Evolutionary conservation across 805 yeast species (phyloP).

Genomic region (Cephaloascus fragrans): DNA sequence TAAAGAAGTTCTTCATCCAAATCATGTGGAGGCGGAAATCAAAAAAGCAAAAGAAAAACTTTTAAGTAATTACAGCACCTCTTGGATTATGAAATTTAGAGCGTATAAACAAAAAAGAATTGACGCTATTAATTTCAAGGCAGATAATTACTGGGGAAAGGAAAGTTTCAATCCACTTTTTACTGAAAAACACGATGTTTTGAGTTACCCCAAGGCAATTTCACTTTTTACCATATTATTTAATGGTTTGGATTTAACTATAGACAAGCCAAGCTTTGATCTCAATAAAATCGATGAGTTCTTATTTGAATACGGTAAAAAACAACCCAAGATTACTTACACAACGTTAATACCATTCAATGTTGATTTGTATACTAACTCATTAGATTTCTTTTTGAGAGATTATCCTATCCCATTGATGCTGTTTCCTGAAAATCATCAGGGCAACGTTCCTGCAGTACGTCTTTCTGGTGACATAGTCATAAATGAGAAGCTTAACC

Average conservation of each 20-base stretch:
- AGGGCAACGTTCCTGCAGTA: slow-evolving; percentile 15
- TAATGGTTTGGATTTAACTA: slow-evolving; percentile 34
- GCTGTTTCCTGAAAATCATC: slow-evolving; percentile 30
- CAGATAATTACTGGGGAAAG: slow-evolving; percentile 33
- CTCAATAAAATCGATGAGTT: slow-evolving; percentile 17
- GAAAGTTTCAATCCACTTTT: slow-evolving; percentile 15
- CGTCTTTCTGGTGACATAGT: slow-evolving; percentile 36
- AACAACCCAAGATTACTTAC: slow-evolving; percentile 45
- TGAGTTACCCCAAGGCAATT: slow-evolving; percentile 37
- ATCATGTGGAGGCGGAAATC: slow-evolving; percentile 7
- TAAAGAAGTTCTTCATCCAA: slow-evolving; percentile 1
- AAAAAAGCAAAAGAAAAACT: slow-evolving; percentile 24
- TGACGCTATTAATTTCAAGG: slow-evolving; percentile 24
- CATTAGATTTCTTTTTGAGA: slow-evolving; percentile 33
- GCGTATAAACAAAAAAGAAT: slow-evolving; percentile 31
- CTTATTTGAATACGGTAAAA: slow-evolving; percentile 29
- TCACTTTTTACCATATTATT: slow-evolving; percentile 43
- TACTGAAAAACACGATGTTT: slow-evolving; percentile 17
- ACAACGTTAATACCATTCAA: slow-evolving; percentile 46
- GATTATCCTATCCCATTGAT: slow-evolving; percentile 53
- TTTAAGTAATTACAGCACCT: slow-evolving; percentile 37
- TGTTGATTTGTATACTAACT: slow-evolving; percentile 31
- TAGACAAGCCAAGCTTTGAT: slow-evolving; percentile 36
- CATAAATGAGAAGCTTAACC: slow-evolving; percentile 45
- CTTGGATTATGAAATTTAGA: slow-evolving; percentile 65